These are phyloP conservation scores for Microdochium nivale DNA, from an alignment of 2,329 filamentous ascomycete genomes.

Conservation along the genomic window DNA sequence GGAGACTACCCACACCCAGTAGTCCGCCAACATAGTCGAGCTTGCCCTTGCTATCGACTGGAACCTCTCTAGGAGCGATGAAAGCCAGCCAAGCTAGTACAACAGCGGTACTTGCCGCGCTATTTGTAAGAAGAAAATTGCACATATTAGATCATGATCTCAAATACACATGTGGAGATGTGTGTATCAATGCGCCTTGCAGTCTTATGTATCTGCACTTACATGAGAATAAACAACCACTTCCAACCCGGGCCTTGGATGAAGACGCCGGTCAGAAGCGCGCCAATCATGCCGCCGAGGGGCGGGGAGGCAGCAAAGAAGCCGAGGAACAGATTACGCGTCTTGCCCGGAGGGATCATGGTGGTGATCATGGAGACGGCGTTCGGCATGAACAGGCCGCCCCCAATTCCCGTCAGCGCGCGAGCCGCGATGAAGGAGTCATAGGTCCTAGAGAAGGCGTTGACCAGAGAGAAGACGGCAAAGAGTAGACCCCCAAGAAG, in stretches of 20 bases:
- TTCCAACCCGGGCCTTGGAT: slow-evolving; percentile 24
- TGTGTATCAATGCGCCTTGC: too few species aligned
- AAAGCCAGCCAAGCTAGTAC: slow-evolving; percentile 7
- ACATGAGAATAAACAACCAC: slow-evolving; percentile 32
- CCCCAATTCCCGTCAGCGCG: slow-evolving; percentile 40
- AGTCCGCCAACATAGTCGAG: slow-evolving; percentile 30
- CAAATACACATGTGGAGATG: too few species aligned
- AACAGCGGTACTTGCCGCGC: slow-evolving; percentile 9
- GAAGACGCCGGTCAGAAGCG: slow-evolving; percentile 29
- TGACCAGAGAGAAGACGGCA: slow-evolving; percentile 31
- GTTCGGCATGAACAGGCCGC: slow-evolving; percentile 42
- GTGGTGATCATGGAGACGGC: slow-evolving; percentile 39
- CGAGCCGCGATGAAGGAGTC: slow-evolving; percentile 25
- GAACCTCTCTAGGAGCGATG: slow-evolving; percentile 14
- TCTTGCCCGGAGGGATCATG: slow-evolving; percentile 35
- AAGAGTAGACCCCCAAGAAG: slow-evolving; percentile 33
- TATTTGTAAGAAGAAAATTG: too few species aligned
- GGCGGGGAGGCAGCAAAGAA: slow-evolving; percentile 39
- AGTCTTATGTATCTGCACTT: too few species aligned
- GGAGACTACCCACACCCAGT: slow-evolving; percentile 28
- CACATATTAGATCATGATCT: too few species aligned
- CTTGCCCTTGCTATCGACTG: slow-evolving; percentile 24
- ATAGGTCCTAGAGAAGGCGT: slow-evolving; percentile 32
- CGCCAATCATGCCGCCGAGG: slow-evolving; percentile 32
- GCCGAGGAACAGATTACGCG: slow-evolving; percentile 34